These are phyloP conservation scores for Parachlorella kessleri DNA, from an alignment of 139 green algal genomes.

Conservation along the genomic window DNA sequence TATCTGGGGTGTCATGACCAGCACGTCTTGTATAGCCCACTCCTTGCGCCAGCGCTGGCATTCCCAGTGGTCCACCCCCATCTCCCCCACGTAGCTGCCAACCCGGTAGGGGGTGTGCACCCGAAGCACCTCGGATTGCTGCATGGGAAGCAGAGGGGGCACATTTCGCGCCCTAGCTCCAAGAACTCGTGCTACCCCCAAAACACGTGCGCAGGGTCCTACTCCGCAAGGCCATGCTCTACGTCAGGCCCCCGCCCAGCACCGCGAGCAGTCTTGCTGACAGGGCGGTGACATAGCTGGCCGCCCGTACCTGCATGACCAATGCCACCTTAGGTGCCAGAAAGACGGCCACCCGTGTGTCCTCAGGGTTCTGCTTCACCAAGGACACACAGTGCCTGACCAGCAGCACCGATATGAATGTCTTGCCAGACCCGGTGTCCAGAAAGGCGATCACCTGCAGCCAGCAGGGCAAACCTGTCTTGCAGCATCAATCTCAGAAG, in stretches of 20 bases:
- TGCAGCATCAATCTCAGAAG: too few species aligned
- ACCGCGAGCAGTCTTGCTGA: too few species aligned
- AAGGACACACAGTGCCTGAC: constrained; percentile 40
- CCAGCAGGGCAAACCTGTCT: too few species aligned
- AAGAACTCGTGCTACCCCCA: too few species aligned
- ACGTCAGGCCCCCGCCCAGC: too few species aligned
- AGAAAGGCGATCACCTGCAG: constrained; percentile 31
- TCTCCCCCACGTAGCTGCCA: constrained; percentile 27
- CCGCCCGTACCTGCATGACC: constrained; percentile 51
- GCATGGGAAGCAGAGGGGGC: constrained; percentile 1
- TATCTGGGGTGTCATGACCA: constrained; percentile 71
- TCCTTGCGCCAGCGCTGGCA: constrained; percentile 33
- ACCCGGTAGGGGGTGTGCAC: constrained; percentile 15
- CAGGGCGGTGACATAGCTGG: too few species aligned
- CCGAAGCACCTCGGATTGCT: constrained; percentile 45
- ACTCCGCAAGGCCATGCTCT: too few species aligned
- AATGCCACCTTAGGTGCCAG: constrained; percentile 55
- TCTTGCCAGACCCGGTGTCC: constrained; percentile 54
- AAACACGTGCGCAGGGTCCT: too few species aligned
- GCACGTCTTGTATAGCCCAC: constrained; percentile 46
- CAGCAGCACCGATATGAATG: constrained; percentile 63
- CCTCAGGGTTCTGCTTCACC: background rate
- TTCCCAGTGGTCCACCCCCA: constrained; percentile 45
- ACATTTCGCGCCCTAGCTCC: too few species aligned
- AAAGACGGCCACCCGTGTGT: constrained; percentile 46